Evolutionary conservation across 1,139 yeast species (phyloP).

Genomic region (Hyphopichia buzzinii): DNA sequence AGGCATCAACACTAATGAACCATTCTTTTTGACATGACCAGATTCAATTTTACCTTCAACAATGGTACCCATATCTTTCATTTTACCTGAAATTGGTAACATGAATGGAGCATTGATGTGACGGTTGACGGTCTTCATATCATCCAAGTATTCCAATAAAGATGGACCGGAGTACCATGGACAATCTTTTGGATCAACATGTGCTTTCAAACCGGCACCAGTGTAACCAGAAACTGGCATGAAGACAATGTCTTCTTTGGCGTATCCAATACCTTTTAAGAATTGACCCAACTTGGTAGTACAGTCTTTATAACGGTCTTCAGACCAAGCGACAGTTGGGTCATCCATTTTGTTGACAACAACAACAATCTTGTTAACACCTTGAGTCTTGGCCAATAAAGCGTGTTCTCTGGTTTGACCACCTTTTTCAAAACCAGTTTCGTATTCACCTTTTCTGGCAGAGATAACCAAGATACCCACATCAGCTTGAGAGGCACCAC

Average conservation of each 20-base stretch:
- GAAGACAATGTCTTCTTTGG: conserved; percentile 76
- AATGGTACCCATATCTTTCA: conserved; percentile 94
- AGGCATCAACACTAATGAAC: conserved; percentile 84
- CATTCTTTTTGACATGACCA: conserved; percentile 85
- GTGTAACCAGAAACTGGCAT: conserved; percentile 99
- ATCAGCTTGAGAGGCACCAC: conserved; percentile 99
- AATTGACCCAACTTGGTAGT: conserved; percentile 72
- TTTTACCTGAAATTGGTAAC: conserved; percentile 93
- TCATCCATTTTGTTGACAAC: conserved; percentile 99
- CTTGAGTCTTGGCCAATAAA: conserved; percentile 94
- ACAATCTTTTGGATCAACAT: conserved; percentile 66
- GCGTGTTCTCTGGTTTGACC: conserved; percentile 99
- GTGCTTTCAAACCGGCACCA: conserved; percentile 93
- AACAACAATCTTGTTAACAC: conserved; percentile 89
- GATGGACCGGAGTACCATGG: conserved; percentile 97
- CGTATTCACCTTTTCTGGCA: conserved; percentile 99
- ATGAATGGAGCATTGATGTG: conserved; percentile 92
- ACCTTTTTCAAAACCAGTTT: conserved; percentile 98
- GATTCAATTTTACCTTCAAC: conserved; percentile 98
- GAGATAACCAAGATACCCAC: conserved; percentile 95
- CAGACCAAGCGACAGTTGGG: conserved; percentile 92
- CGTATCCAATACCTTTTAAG: conserved; percentile 88
- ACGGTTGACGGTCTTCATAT: conserved; percentile 79
- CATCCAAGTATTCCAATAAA: conserved; percentile 83
- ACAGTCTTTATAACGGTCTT: conserved; percentile 96